Evolutionary conservation across 2,329 filamentous ascomycete species (phyloP).

Genomic region (Coleophoma crateriformis): DNA sequence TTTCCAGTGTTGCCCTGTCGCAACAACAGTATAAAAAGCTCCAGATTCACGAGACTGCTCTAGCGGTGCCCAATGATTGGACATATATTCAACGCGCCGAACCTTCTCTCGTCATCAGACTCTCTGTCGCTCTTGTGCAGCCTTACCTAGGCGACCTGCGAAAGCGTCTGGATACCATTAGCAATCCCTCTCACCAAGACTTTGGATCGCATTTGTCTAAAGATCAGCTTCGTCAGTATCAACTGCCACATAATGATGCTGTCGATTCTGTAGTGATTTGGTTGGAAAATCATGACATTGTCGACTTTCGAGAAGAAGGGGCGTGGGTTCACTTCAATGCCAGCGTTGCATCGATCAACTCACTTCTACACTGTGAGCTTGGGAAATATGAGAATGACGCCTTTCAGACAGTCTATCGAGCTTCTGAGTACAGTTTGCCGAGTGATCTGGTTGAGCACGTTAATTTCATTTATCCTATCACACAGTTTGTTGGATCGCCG

Average conservation of each 20-base stretch:
- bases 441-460: constrained; percentile 25
- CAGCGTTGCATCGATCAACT: constrained; percentile 16
- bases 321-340: constrained; percentile 13
- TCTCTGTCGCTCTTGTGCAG: too few species aligned
- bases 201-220: constrained; percentile 43
- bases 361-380: constrained; percentile 20
- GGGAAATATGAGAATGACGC: constrained; percentile 14
- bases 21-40: too few species aligned
- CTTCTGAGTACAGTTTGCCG: constrained; percentile 32
- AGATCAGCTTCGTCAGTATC: constrained; percentile 33
- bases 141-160: too few species aligned
- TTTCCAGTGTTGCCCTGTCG: too few species aligned
- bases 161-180: not conserved
- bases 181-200: constrained; percentile 35
- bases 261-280: constrained; percentile 32
- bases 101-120: too few species aligned
- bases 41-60: too few species aligned
- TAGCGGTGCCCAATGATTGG: too few species aligned
- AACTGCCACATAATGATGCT: constrained; percentile 31
- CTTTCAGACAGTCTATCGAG: constrained; percentile 25
- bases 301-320: not conserved
- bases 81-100: too few species aligned
- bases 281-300: constrained; percentile 28
- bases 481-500: constrained; percentile 25
- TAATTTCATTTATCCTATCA: constrained; percentile 33